phyloP scores from a whole-genome alignment of 345 rosid species.

The Syzygium aromaticum region DNA sequence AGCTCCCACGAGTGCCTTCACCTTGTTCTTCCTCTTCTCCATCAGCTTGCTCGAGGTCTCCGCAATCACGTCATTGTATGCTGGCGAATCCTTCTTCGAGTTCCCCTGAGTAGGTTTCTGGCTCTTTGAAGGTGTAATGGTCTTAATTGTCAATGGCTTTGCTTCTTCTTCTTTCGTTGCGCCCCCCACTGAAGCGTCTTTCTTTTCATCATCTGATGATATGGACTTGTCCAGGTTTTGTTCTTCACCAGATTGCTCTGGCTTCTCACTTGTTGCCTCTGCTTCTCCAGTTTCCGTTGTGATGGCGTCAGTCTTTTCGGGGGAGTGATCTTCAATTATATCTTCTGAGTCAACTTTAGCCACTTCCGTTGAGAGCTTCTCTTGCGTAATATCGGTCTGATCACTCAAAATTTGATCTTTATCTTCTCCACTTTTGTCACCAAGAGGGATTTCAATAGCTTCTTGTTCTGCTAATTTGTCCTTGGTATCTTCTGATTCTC shows the following conservation, averaged over 20 bases:
- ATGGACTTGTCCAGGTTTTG: not conserved
- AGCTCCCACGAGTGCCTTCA: constrained; percentile 80
- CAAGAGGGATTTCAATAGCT: not conserved
- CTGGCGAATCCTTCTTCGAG: constrained; percentile 55
- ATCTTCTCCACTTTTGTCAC: not conserved
- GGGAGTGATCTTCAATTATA: not conserved
- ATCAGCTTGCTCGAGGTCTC: constrained; percentile 62
- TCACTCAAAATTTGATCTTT: not conserved
- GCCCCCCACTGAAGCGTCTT: not conserved
- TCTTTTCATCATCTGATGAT: not conserved
- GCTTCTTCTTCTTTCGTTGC: not conserved
- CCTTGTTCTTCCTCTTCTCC: constrained; percentile 75
- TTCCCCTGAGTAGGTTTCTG: not conserved
- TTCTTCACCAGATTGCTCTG: not conserved
- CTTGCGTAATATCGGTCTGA: not conserved
- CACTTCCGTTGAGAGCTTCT: not conserved
- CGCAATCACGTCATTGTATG: constrained; percentile 79
- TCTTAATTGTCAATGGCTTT: not conserved
- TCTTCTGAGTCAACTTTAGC: not conserved
- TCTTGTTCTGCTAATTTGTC: not conserved
- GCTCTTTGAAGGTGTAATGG: constrained; percentile 5
- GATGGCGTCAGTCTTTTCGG: not conserved
- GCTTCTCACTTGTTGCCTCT: not conserved
- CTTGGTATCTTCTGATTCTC: not conserved
- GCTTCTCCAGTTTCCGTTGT: not conserved